Evolutionary conservation across 23 red algal genomes (phyloP).

Genomic region (Gracilaria domingensis): DNA sequence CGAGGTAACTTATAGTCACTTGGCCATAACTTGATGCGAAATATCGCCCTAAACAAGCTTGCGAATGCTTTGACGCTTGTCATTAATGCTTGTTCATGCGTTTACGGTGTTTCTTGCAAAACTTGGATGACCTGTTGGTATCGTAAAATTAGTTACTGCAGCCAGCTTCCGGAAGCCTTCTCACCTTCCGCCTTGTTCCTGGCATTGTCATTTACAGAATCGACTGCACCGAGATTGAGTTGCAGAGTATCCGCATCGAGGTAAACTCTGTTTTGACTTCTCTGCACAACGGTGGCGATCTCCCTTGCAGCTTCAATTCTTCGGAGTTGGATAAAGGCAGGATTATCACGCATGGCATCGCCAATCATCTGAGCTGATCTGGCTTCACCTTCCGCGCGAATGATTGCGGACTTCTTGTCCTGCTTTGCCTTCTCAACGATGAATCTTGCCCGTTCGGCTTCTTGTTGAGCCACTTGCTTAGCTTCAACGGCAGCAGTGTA

Average conservation of each 20-base stretch:
- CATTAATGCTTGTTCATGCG: not conserved
- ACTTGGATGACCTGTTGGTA: not conserved
- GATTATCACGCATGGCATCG: conserved; percentile 81
- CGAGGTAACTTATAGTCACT: no score
- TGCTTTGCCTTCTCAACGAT: conserved; percentile 97
- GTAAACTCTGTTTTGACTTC: conserved; percentile 79
- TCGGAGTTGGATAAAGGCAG: conserved; percentile 92
- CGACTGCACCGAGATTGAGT: conserved; percentile 76
- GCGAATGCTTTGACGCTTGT: not conserved
- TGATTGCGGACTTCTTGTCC: conserved; percentile 92
- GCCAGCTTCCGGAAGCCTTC: conserved; percentile 25
- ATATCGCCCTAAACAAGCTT: not conserved
- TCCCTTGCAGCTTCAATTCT: conserved; percentile 97
- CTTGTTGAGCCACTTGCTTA: conserved; percentile 99
- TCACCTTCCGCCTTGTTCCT: not conserved
- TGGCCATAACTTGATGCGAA: not conserved
- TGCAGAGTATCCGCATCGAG: conserved; percentile 92
- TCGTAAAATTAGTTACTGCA: conserved; percentile 16
- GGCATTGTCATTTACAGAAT: conserved; percentile 17
- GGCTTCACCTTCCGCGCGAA: conserved; percentile 95
- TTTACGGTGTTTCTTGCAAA: not conserved
- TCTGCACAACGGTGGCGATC: conserved; percentile 85
- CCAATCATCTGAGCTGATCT: conserved; percentile 88
- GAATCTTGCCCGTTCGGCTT: conserved; percentile 95
- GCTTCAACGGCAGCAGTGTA: conserved; percentile 96